Conservation (phyloP, 2,329 filamentous ascomycete species). For the Diaporthe sp. region DNA sequence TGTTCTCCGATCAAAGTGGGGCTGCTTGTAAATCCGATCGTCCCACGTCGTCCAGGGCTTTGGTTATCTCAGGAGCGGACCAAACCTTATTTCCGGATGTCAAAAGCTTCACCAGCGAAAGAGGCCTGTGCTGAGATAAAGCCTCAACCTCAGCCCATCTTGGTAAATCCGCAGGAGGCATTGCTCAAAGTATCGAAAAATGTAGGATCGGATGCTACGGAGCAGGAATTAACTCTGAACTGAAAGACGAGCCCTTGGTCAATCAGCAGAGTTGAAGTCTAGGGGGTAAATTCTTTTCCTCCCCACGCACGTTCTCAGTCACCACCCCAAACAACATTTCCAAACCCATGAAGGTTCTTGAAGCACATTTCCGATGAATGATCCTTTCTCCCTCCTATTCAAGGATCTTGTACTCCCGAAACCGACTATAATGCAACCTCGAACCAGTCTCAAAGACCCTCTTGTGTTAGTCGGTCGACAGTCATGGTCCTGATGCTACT, state of each 20-base stretch:
- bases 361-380: not conserved
- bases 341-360: not conserved
- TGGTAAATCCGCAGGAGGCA: not conserved
- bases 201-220: not conserved
- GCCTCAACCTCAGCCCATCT: not conserved
- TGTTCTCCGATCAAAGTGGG: conserved; percentile 25
- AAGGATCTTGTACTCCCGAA: not conserved
- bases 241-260: not conserved
- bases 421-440: not conserved
- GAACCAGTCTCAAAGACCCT: not conserved
- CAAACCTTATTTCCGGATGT: conserved; percentile 20
- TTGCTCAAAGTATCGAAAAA: not conserved
- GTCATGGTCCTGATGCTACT: not conserved
- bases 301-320: not conserved
- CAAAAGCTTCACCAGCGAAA: not conserved
- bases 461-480: not conserved
- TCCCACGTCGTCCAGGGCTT: not conserved
- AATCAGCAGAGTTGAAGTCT: not conserved
- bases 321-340: not conserved
- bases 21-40: conserved; percentile 19
- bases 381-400: too few species aligned
- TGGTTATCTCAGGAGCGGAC: conserved; percentile 1
- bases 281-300: not conserved
- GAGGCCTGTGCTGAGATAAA: conserved; percentile 18
- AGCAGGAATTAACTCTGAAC: not conserved